Evolutionary conservation across 2,329 filamentous ascomycete species (phyloP).

Genomic region (Fusarium sublunatum): DNA sequence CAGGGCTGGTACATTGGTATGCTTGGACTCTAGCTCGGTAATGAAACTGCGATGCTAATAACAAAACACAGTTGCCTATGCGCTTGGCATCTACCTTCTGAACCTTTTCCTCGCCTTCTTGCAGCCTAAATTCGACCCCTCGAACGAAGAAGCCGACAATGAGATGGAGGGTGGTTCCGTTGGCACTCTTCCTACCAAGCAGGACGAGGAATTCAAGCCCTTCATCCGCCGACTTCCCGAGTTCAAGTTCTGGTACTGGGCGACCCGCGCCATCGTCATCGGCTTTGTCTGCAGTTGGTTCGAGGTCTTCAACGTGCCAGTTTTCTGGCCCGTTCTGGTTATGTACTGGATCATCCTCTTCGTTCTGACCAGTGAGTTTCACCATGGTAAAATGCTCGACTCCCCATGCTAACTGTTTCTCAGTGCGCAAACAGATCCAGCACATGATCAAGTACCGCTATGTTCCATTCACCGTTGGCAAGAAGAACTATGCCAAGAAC

Average conservation of each 20-base stretch:
- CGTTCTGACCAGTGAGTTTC: constrained; percentile 87
- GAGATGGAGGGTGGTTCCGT: constrained; percentile 94
- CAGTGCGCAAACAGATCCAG: constrained; percentile 99
- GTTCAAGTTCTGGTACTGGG: constrained; percentile 99
- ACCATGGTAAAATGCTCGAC: too few species aligned
- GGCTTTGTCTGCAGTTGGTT: constrained; percentile 93
- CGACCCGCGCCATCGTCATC: constrained; percentile 86
- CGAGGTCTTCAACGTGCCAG: constrained; percentile 92
- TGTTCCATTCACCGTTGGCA: constrained; percentile 92
- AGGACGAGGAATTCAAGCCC: constrained; percentile 96
- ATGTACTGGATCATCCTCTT: constrained; percentile 99
- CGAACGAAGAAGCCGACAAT: constrained; percentile 88
- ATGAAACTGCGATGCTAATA: constrained; percentile 16
- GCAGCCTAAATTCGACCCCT: constrained; percentile 98
- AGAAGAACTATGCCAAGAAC: constrained; percentile 80
- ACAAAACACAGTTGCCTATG: constrained; percentile 82
- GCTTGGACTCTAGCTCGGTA: constrained; percentile 39
- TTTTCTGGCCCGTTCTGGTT: constrained; percentile 98
- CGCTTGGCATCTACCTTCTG: constrained; percentile 96
- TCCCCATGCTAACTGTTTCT: constrained; percentile 8
- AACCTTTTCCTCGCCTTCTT: constrained; percentile 99
- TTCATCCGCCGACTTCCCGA: constrained; percentile 96
- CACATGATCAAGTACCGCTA: constrained; percentile 99
- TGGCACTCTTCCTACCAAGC: constrained; percentile 87
- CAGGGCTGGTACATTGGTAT: constrained; percentile 99